A percentile compares a stretch with the other conserved stretches of the same genome.
phyloP scores from a whole-genome alignment of 2,329 filamentous ascomycete species.

The Gnomoniopsis sp. region DNA sequence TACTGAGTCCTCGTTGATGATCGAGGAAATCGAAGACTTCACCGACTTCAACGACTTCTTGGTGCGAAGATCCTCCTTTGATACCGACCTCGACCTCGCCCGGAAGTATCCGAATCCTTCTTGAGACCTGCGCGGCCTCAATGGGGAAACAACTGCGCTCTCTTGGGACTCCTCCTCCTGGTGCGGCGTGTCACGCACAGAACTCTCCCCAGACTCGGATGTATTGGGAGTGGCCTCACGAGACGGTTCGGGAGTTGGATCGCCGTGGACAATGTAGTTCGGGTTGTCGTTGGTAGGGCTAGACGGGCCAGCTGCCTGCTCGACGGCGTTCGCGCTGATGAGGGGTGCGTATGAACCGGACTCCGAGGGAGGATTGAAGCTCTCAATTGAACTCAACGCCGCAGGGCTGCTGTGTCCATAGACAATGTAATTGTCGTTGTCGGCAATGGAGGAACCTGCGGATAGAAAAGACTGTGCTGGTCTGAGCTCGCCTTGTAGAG shows the following conservation, averaged over 20 bases:
- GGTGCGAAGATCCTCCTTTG: conserved; percentile 44
- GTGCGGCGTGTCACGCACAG: conserved; percentile 28
- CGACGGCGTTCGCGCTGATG: background rate
- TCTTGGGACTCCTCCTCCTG: conserved; percentile 59
- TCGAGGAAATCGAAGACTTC: conserved; percentile 55
- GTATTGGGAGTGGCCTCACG: conserved; percentile 22
- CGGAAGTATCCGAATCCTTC: conserved; percentile 49
- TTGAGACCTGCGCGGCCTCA: conserved; percentile 46
- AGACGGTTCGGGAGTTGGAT: conserved; percentile 33
- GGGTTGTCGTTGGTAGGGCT: conserved; percentile 38
- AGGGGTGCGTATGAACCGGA: conserved; percentile 15
- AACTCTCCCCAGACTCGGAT: conserved; percentile 34
- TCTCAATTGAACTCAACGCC: conserved; percentile 36
- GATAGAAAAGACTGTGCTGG: conserved; percentile 30
- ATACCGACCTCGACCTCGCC: conserved; percentile 39
- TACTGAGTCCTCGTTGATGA: conserved; percentile 49
- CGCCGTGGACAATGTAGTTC: conserved; percentile 54
- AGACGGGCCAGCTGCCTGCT: conserved; percentile 30
- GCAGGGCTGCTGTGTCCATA: conserved; percentile 38
- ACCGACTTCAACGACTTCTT: conserved; percentile 45
- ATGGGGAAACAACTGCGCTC: conserved; percentile 55
- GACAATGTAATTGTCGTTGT: conserved; percentile 46
- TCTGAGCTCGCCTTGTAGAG: conserved; percentile 9
- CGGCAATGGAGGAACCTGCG: conserved; percentile 37
- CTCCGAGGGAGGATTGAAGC: conserved; percentile 25